Conservation (phyloP, 176 grass and related monocot species). For the Oryza glumipatula region DNA sequence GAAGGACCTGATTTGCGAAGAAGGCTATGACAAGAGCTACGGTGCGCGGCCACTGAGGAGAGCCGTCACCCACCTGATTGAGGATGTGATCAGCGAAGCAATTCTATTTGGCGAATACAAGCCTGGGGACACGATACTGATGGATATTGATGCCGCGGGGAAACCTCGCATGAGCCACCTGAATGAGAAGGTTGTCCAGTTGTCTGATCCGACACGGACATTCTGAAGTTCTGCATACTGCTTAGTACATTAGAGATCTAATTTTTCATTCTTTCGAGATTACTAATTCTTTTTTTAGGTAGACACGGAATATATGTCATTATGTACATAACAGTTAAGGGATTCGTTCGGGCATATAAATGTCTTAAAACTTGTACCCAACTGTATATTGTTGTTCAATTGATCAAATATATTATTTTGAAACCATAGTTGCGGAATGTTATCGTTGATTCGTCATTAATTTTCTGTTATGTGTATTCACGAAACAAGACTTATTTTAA, state of each 20-base stretch:
- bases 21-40: constrained; percentile 86
- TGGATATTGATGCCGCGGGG: constrained; percentile 63
- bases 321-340: constrained; percentile 40
- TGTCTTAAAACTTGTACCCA: constrained; percentile 2
- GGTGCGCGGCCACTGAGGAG: constrained; percentile 81
- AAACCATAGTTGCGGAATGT: background rate
- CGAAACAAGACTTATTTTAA: too few relatives aligned
- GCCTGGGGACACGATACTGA: constrained; percentile 72
- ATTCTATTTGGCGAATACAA: constrained; percentile 81
- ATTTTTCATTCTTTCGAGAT: constrained; percentile 54
- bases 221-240: constrained; percentile 39
- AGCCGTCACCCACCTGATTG: constrained; percentile 76
- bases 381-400: constrained; percentile 33
- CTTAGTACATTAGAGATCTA: constrained; percentile 40
- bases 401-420: constrained; percentile 3
- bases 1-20: constrained; percentile 69
- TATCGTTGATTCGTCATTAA: background rate
- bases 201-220: constrained; percentile 59
- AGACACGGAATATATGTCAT: constrained; percentile 34
- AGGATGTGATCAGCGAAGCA: constrained; percentile 83
- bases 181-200: constrained; percentile 54
- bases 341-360: constrained; percentile 1
- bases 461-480: too few relatives aligned
- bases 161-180: constrained; percentile 58
- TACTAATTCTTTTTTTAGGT: constrained; percentile 53